These are phyloP conservation scores for Hansfordia pulvinata DNA, from an alignment of 2,329 filamentous ascomycete genomes.

Conservation along the genomic window DNA sequence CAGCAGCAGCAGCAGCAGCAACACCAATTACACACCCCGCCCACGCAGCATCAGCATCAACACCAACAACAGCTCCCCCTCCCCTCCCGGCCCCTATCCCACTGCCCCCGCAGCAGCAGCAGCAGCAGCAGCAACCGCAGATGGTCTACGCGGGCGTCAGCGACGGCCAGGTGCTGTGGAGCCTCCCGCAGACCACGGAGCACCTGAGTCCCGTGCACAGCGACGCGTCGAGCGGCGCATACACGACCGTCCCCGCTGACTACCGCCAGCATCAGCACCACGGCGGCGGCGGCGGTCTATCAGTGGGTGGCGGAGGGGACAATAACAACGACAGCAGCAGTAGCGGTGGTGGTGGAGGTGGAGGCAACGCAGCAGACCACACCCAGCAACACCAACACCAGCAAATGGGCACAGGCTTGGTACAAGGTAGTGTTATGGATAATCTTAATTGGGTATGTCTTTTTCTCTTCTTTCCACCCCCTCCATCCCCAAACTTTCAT, in stretches of 20 bases:
- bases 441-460: constrained; percentile 53
- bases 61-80: not conserved
- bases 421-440: constrained; percentile 25
- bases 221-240: constrained; percentile 22
- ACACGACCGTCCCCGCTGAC: no score
- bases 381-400: not conserved
- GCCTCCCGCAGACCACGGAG: constrained; percentile 22
- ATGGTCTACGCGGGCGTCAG: constrained; percentile 32
- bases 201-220: constrained; percentile 27
- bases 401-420: constrained; percentile 3
- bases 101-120: not conserved
- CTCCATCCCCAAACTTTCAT: not conserved
- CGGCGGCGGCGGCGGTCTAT: constrained; percentile 3
- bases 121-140: constrained; percentile 7
- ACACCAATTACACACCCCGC: constrained; percentile 3
- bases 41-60: constrained; percentile 1
- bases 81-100: constrained; percentile 5
- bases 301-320: no score
- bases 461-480: constrained; percentile 1
- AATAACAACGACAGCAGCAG: no score
- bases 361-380: no score
- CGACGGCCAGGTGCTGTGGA: constrained; percentile 33
- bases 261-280: constrained; percentile 4
- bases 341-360: no score
- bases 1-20: not conserved